These are phyloP conservation scores for Pseudogymnoascus sp. DNA, from an alignment of 2,329 filamentous ascomycete species.

Conservation along the genomic window DNA sequence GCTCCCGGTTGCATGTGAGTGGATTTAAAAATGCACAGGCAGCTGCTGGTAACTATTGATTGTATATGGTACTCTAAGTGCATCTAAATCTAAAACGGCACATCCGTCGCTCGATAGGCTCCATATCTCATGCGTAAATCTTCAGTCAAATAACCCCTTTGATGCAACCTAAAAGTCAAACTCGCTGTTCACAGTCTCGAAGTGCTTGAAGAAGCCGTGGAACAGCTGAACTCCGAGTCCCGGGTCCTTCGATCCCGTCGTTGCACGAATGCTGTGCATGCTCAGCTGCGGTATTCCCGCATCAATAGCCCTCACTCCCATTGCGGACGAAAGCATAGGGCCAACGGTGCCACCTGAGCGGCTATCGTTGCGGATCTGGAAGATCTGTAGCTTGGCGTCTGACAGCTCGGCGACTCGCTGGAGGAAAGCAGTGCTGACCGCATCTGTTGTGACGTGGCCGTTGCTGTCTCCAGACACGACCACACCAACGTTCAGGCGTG, in stretches of 20 bases:
- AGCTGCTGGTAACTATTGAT: neutral
- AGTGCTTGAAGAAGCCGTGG: slow-evolving; percentile 80
- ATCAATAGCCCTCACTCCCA: slow-evolving; percentile 77
- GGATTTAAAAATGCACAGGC: neutral
- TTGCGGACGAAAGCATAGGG: slow-evolving; percentile 71
- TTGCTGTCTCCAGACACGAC: slow-evolving; percentile 75
- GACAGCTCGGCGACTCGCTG: slow-evolving; percentile 67
- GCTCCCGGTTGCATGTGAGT: neutral
- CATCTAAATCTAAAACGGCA: neutral
- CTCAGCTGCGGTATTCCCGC: slow-evolving; percentile 84
- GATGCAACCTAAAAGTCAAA: slow-evolving; percentile 42
- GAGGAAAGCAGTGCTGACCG: slow-evolving; percentile 72
- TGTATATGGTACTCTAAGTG: neutral
- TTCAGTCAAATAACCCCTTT: neutral
- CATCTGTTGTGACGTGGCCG: slow-evolving; percentile 93
- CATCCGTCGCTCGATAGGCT: neutral
- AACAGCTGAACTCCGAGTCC: slow-evolving; percentile 83
- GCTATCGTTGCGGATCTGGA: slow-evolving; percentile 91
- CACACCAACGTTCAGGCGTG: slow-evolving; percentile 81
- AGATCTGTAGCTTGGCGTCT: slow-evolving; percentile 67
- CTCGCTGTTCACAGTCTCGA: slow-evolving; percentile 74
- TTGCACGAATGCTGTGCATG: slow-evolving; percentile 90
- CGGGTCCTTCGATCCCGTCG: slow-evolving; percentile 76
- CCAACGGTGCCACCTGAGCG: slow-evolving; percentile 91
- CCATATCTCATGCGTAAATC: neutral